These are phyloP conservation scores for Saturnispora serradocipensis DNA, from an alignment of 805 yeast genomes.

Conservation along the genomic window DNA sequence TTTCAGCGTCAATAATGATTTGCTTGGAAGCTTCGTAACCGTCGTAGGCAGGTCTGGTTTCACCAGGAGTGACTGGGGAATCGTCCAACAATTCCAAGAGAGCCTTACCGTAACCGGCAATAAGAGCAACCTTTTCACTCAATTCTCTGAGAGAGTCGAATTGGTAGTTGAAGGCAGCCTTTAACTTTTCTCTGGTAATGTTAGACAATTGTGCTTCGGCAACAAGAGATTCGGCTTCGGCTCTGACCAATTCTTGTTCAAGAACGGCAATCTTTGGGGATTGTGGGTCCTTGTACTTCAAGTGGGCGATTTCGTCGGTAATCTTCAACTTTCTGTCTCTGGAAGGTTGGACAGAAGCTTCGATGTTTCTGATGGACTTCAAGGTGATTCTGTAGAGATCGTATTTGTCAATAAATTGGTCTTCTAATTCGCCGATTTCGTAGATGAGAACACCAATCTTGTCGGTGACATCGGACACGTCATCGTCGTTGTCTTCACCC, in stretches of 20 bases:
- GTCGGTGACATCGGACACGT: slow-evolving; percentile 93
- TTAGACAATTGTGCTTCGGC: slow-evolving; percentile 98
- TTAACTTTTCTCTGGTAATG: slow-evolving; percentile 95
- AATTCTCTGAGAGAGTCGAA: slow-evolving; percentile 92
- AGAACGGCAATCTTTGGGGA: slow-evolving; percentile 91
- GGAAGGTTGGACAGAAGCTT: slow-evolving; percentile 95
- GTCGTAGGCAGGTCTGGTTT: slow-evolving; percentile 95
- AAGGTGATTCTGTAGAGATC: slow-evolving; percentile 96
- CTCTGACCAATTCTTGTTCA: slow-evolving; percentile 98
- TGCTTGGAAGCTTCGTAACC: slow-evolving; percentile 98
- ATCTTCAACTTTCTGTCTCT: slow-evolving; percentile 97
- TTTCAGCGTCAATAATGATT: slow-evolving; percentile 94
- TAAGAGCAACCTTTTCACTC: slow-evolving; percentile 91
- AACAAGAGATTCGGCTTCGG: slow-evolving; percentile 97
- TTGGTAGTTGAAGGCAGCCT: slow-evolving; percentile 95
- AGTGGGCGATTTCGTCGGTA: slow-evolving; percentile 94
- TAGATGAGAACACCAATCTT: slow-evolving; percentile 91
- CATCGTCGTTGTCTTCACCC: slow-evolving; percentile 98
- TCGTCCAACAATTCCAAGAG: slow-evolving; percentile 92
- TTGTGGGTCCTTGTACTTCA: slow-evolving; percentile 97
- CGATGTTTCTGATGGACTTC: slow-evolving; percentile 92
- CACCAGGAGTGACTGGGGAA: slow-evolving; percentile 98
- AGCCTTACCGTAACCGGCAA: slow-evolving; percentile 99
- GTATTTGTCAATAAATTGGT: slow-evolving; percentile 95
- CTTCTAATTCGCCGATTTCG: slow-evolving; percentile 97